A percentile compares a stretch with the other conserved stretches of the same genome.
Conservation (phyloP, 352 stramenopile genomes). For the Peronospora belbahrii region DNA sequence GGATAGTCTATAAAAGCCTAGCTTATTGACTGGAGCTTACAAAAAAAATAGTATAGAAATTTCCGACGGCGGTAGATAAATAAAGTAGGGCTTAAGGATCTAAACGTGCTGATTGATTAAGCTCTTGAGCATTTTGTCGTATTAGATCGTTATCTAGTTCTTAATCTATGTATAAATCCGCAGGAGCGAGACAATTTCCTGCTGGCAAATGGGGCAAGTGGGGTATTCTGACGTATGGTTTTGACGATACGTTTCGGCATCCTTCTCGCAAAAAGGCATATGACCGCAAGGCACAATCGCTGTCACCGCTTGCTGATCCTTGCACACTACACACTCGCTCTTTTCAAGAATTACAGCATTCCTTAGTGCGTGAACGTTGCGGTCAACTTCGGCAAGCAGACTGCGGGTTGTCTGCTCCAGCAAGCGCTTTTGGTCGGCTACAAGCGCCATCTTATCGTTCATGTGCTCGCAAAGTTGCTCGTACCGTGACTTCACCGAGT, state of each 20-base stretch:
- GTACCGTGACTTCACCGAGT: conserved; percentile 65
- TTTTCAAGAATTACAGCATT: conserved; percentile 47
- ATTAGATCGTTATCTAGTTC: conserved; percentile 12
- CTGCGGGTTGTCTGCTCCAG: conserved; percentile 73
- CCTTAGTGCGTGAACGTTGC: conserved; percentile 65
- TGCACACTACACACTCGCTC: conserved; percentile 77
- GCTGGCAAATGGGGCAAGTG: conserved; percentile 72
- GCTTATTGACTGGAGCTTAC: no score
- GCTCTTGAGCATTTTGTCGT: no score
- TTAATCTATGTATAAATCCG: conserved; percentile 68
- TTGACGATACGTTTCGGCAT: conserved; percentile 58
- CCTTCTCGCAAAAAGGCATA: conserved; percentile 78
- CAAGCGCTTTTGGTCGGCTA: conserved; percentile 68
- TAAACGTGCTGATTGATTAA: no score
- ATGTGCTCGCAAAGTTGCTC: conserved; percentile 70
- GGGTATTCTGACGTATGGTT: conserved; percentile 37
- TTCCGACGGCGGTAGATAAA: no score
- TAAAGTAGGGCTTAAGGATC: no score
- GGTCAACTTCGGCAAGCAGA: conserved; percentile 63
- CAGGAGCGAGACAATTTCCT: conserved; percentile 71
- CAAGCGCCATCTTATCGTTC: conserved; percentile 50
- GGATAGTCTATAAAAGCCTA: no score
- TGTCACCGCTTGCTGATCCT: conserved; percentile 60
- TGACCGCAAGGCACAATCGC: conserved; percentile 79
- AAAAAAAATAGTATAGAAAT: no score